Percentiles rank a stretch among this genome's conserved stretches.
Conservation (phyloP, 1,284 basidiomycete genomes). For the Cryptococcus sp. region DNA sequence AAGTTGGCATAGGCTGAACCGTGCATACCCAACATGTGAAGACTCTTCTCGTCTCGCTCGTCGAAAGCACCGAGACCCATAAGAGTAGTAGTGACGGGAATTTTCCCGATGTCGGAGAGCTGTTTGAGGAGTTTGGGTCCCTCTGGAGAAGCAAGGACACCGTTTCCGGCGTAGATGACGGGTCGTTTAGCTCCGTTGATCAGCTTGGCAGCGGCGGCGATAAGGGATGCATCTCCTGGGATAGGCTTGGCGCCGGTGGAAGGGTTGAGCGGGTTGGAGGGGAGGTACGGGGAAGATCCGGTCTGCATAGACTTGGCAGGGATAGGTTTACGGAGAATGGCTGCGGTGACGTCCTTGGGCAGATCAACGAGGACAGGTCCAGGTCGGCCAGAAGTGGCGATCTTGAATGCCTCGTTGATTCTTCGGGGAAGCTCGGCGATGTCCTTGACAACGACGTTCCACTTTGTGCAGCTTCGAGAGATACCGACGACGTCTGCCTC, state of each 20-base stretch:
- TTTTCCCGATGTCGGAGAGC: conserved; percentile 82
- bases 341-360: conserved; percentile 96
- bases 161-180: conserved; percentile 91
- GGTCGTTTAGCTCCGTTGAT: conserved; percentile 92
- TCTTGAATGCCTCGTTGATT: conserved; percentile 99
- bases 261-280: conserved; percentile 61
- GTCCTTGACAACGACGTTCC: conserved; percentile 99
- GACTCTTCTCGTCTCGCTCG: conserved; percentile 79
- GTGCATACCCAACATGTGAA: conserved; percentile 99
- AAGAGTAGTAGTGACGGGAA: conserved; percentile 94
- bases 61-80: conserved; percentile 96
- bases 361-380: conserved; percentile 97
- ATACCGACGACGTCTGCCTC: conserved; percentile 97
- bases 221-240: conserved; percentile 66
- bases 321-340: conserved; percentile 80
- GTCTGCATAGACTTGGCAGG: conserved; percentile 87
- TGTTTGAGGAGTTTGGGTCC: conserved; percentile 82
- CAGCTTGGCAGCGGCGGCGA: conserved; percentile 80
- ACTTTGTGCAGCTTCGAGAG: conserved; percentile 95
- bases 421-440: conserved; percentile 90
- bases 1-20: conserved; percentile 96
- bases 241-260: conserved; percentile 62
- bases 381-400: conserved; percentile 92
- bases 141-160: conserved; percentile 77
- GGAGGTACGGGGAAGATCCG: conserved; percentile 73